These are phyloP conservation scores for Aspergillus sp. DNA, from an alignment of 2,329 filamentous ascomycete species.

Conservation along the genomic window DNA sequence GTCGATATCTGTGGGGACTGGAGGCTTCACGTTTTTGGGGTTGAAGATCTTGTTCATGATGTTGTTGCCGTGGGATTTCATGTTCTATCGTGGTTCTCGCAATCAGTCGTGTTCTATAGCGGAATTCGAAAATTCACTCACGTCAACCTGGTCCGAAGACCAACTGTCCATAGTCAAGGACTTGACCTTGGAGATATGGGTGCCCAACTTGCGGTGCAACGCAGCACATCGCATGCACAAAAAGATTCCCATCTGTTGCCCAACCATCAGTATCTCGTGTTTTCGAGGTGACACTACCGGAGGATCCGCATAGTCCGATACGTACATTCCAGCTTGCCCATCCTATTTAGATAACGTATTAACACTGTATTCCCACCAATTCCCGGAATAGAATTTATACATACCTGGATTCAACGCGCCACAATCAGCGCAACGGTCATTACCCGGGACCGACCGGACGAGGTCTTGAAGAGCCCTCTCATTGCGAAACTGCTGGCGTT, in stretches of 20 bases:
- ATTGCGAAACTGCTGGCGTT: slow-evolving; percentile 96
- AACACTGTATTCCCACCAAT: not conserved
- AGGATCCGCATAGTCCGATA: slow-evolving; percentile 12
- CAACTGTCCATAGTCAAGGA: slow-evolving; percentile 98
- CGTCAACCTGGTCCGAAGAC: slow-evolving; percentile 93
- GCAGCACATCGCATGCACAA: slow-evolving; percentile 96
- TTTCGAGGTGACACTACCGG: not conserved
- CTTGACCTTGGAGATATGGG: slow-evolving; percentile 97
- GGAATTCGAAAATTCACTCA: slow-evolving; percentile 40
- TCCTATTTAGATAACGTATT: slow-evolving; percentile 44
- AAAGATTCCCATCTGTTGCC: slow-evolving; percentile 75
- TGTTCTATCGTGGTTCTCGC: slow-evolving; percentile 54
- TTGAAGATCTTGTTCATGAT: slow-evolving; percentile 87
- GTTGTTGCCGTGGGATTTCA: slow-evolving; percentile 85
- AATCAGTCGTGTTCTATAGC: slow-evolving; percentile 55
- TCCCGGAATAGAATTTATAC: slow-evolving; percentile 21
- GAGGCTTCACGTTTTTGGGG: slow-evolving; percentile 70
- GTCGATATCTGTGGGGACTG: slow-evolving; percentile 83
- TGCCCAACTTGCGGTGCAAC: slow-evolving; percentile 91
- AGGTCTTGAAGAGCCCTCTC: slow-evolving; percentile 87
- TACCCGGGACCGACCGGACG: slow-evolving; percentile 74
- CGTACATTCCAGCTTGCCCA: slow-evolving; percentile 97
- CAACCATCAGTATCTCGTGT: slow-evolving; percentile 9
- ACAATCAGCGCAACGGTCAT: slow-evolving; percentile 92
- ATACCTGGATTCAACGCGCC: slow-evolving; percentile 82